Conservation (phyloP, 2,329 filamentous ascomycete species). For the Ophiostoma fasciatum region DNA sequence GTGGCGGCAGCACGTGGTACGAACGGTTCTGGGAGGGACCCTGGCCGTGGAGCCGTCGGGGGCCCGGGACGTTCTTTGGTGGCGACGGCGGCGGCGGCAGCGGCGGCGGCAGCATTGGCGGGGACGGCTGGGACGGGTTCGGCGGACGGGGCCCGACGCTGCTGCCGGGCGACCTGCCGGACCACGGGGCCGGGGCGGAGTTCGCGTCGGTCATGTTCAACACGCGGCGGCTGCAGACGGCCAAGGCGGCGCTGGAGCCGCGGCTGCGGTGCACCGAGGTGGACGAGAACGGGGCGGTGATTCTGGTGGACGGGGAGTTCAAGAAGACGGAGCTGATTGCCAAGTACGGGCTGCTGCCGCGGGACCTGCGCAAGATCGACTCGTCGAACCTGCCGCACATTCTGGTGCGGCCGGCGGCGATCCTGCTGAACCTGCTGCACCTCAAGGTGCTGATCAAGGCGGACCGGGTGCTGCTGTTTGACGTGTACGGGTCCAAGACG, state of each 20-base stretch:
- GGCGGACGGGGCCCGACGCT: constrained; percentile 19
- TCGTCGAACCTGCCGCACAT: constrained; percentile 93
- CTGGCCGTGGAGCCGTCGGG: too few species aligned
- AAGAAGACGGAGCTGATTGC: constrained; percentile 96
- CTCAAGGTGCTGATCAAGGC: constrained; percentile 90
- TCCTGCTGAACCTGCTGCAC: constrained; percentile 91
- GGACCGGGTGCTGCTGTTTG: constrained; percentile 83
- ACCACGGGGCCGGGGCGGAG: constrained; percentile 19
- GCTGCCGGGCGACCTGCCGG: constrained; percentile 44
- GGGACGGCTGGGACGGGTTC: too few species aligned
- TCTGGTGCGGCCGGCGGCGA: constrained; percentile 80
- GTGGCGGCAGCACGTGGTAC: neutral
- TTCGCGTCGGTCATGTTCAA: constrained; percentile 15
- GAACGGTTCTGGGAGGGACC: too few species aligned
- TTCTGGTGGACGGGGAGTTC: constrained; percentile 86
- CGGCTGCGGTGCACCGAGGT: constrained; percentile 89
- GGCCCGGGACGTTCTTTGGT: too few species aligned
- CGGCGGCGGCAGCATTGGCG: neutral
- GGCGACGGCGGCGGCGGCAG: neutral
- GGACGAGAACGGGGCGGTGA: constrained; percentile 81
- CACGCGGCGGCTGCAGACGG: constrained; percentile 52
- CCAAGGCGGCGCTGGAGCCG: constrained; percentile 70
- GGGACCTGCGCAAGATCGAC: constrained; percentile 94
- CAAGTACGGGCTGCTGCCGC: constrained; percentile 87
- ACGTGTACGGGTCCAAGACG: constrained; percentile 86